Conservation (phyloP, 345 rosid genomes). For the Pistacia vera region DNA sequence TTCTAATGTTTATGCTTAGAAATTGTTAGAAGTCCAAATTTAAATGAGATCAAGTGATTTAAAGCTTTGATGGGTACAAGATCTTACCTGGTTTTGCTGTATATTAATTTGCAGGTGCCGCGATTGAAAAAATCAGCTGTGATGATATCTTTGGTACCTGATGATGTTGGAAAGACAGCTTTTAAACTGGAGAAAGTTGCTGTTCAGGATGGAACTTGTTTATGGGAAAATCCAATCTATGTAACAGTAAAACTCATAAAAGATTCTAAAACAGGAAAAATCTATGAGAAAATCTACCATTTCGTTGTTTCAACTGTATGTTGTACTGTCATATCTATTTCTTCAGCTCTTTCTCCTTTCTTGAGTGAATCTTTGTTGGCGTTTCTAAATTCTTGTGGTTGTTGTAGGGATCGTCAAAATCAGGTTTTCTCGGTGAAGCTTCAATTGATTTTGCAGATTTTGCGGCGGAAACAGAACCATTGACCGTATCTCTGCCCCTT, state of each 20-base stretch:
- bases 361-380: background rate
- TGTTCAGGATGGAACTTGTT: slow-evolving; percentile 71
- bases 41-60: slow-evolving; percentile 2
- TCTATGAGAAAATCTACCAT: slow-evolving; percentile 82
- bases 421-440: slow-evolving; percentile 86
- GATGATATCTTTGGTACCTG: slow-evolving; percentile 86
- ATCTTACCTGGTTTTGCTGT: slow-evolving; percentile 28
- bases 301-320: slow-evolving; percentile 81
- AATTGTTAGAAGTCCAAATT: background rate
- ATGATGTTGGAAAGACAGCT: slow-evolving; percentile 87
- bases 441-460: slow-evolving; percentile 92
- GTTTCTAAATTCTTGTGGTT: slow-evolving; percentile 19
- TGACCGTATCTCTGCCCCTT: slow-evolving; percentile 83
- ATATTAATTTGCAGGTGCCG: slow-evolving; percentile 68
- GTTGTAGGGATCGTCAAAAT: slow-evolving; percentile 81
- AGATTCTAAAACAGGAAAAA: slow-evolving; percentile 72
- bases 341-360: background rate
- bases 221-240: slow-evolving; percentile 86
- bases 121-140: slow-evolving; percentile 76
- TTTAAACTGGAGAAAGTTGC: slow-evolving; percentile 71
- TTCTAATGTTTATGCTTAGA: background rate
- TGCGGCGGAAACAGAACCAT: slow-evolving; percentile 57
- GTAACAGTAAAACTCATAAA: slow-evolving; percentile 67
- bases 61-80: slow-evolving; percentile 1
- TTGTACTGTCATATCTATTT: slow-evolving; percentile 6